phyloP scores from a whole-genome alignment of 495 filamentous ascomycete genomes.

The Podospora comata region DNA sequence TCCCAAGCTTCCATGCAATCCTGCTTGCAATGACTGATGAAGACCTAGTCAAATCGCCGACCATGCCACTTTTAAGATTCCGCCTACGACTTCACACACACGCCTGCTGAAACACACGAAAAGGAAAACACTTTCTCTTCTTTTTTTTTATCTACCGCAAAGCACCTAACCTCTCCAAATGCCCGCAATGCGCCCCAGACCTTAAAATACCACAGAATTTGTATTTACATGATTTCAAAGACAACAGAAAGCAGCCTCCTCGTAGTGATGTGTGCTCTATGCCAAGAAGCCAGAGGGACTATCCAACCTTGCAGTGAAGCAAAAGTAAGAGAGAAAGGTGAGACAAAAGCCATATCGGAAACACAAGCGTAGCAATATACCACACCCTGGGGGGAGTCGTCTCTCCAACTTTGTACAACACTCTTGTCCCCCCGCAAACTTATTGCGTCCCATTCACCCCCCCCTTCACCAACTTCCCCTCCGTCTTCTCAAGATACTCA shows the following conservation, averaged over 20 bases:
- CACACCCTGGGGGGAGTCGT: no score
- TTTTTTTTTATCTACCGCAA: neutral
- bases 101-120: no score
- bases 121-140: neutral
- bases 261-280: neutral
- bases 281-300: neutral
- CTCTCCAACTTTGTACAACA: neutral
- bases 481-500: slow-evolving; percentile 67
- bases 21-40: no score
- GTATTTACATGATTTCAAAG: neutral
- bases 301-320: neutral
- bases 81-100: no score
- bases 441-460: slow-evolving; percentile 38
- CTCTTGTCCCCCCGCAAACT: neutral
- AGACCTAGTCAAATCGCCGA: no score
- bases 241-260: neutral
- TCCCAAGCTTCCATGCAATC: no score
- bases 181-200: neutral
- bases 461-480: slow-evolving; percentile 43
- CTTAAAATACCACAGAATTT: neutral
- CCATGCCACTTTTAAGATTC: no score
- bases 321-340: neutral
- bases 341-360: neutral
- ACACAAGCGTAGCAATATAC: neutral
- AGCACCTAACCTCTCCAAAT: neutral